Evolutionary conservation across 2,329 filamentous ascomycete species (phyloP).

Genomic region (Sporothrix globosa): DNA sequence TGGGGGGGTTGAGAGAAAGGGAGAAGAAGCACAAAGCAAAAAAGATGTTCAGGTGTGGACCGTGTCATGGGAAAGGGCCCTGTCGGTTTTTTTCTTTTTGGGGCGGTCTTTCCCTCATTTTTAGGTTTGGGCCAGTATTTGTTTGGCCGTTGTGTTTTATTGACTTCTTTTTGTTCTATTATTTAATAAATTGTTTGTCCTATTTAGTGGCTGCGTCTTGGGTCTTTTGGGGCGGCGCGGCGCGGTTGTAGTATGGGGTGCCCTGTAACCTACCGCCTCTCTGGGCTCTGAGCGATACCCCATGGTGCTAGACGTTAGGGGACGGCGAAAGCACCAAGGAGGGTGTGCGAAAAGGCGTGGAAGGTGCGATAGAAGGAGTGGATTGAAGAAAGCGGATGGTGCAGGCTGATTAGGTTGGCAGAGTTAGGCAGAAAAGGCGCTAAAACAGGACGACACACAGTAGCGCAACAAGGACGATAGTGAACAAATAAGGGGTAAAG

Average conservation of each 20-base stretch:
- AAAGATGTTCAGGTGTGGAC: too few species aligned
- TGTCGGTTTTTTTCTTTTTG: constrained; percentile 17
- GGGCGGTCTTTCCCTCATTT: not conserved
- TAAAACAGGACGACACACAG: constrained; percentile 29
- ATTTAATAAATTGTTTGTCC: not conserved
- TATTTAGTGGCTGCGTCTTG: not conserved
- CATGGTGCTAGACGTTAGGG: not conserved
- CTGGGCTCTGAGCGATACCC: constrained; percentile 23
- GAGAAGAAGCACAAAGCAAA: not conserved
- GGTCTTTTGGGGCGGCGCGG: constrained; percentile 23
- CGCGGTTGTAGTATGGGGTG: constrained; percentile 31
- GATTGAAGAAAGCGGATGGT: not conserved
- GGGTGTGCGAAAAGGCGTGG: constrained; percentile 3
- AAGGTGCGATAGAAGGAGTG: not conserved
- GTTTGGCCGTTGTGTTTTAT: not conserved
- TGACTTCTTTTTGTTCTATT: not conserved
- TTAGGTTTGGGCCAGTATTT: too few species aligned
- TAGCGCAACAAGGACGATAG: constrained; percentile 21
- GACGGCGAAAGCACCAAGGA: not conserved
- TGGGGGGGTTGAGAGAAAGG: constrained; percentile 25
- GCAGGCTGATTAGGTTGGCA: constrained; percentile 3
- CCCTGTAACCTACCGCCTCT: constrained; percentile 31
- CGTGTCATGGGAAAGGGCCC: not conserved
- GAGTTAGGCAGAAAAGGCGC: constrained; percentile 26
- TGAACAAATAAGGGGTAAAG: constrained; percentile 25